Conservation (phyloP, 2,329 filamentous ascomycete genomes). For the Fusarium cicatricum region DNA sequence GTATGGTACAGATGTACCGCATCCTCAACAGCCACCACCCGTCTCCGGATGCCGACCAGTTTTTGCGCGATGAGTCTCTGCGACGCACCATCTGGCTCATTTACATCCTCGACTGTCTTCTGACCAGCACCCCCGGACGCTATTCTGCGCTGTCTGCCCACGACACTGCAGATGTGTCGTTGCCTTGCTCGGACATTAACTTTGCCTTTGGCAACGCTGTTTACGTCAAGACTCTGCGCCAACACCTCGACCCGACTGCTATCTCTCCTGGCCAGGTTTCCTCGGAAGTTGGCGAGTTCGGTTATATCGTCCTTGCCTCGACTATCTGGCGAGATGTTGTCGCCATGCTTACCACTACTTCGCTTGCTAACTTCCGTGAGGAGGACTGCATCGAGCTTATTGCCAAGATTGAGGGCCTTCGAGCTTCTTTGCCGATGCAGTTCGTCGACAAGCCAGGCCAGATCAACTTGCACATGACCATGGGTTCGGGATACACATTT, state of each 20-base stretch:
- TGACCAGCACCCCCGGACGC: slow-evolving; percentile 68
- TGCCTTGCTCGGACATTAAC: slow-evolving; percentile 69
- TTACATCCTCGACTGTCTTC: slow-evolving; percentile 69
- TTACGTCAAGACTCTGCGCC: slow-evolving; percentile 63
- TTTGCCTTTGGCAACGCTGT: slow-evolving; percentile 69
- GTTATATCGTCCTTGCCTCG: slow-evolving; percentile 67
- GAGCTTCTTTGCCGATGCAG: slow-evolving; percentile 64
- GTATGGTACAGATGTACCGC: slow-evolving; percentile 71
- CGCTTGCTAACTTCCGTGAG: slow-evolving; percentile 61
- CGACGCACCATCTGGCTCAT: slow-evolving; percentile 69
- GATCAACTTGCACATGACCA: slow-evolving; percentile 69
- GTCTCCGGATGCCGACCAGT: slow-evolving; percentile 62
- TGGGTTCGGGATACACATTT: slow-evolving; percentile 70
- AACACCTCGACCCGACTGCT: slow-evolving; percentile 49
- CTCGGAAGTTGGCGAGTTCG: slow-evolving; percentile 67
- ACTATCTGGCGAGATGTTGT: slow-evolving; percentile 70
- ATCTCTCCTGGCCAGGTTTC: slow-evolving; percentile 49
- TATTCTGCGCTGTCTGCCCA: slow-evolving; percentile 63
- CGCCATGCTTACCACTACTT: slow-evolving; percentile 65
- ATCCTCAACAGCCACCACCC: slow-evolving; percentile 64
- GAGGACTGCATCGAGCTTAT: slow-evolving; percentile 61
- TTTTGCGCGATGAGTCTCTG: slow-evolving; percentile 68
- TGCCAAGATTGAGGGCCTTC: slow-evolving; percentile 63
- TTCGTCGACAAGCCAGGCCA: slow-evolving; percentile 68
- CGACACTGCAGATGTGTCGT: slow-evolving; percentile 63